Evolutionary conservation across 192 early-diverging fungal species (phyloP).

Genomic region (Rhizophagus clarus): DNA sequence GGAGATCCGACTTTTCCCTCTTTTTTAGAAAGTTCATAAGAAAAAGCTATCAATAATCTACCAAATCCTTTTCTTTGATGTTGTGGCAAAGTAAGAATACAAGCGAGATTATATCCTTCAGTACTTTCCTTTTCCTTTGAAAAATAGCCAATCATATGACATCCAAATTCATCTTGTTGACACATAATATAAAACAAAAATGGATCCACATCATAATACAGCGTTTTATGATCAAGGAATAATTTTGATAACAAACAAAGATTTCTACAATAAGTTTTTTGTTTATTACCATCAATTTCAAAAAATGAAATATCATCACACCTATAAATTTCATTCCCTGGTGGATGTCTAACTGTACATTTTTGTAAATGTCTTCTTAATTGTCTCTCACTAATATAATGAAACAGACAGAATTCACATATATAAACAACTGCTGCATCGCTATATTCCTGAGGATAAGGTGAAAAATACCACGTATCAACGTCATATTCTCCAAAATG

Average conservation of each 20-base stretch:
- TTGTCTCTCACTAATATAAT: slow-evolving; percentile 71
- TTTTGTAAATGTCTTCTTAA: slow-evolving; percentile 83
- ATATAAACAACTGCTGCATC: slow-evolving; percentile 81
- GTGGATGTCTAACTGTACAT: slow-evolving; percentile 92
- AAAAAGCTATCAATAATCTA: slow-evolving; percentile 90
- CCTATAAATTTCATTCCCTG: slow-evolving; percentile 99
- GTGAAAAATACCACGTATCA: slow-evolving; percentile 99
- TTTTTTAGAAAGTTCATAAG: slow-evolving; percentile 94
- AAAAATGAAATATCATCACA: slow-evolving; percentile 92
- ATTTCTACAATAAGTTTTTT: slow-evolving; percentile 93
- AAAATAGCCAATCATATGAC: slow-evolving; percentile 96
- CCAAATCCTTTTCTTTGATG: slow-evolving; percentile 97
- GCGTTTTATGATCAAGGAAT: slow-evolving; percentile 98
- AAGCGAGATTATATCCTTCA: slow-evolving; percentile 97
- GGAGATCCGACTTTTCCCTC: slow-evolving; percentile 95
- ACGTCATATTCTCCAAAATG: slow-evolving; percentile 91
- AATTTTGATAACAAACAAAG: slow-evolving; percentile 94
- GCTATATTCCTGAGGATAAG: slow-evolving; percentile 89
- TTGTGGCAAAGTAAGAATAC: slow-evolving; percentile 97
- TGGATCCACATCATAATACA: slow-evolving; percentile 98
- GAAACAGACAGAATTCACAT: slow-evolving; percentile 95
- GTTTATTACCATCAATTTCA: slow-evolving; percentile 96
- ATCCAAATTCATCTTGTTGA: slow-evolving; percentile 79
- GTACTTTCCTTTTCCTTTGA: slow-evolving; percentile 98
- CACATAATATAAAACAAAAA: slow-evolving; percentile 99